Conservation (phyloP, 73 alveolate genomes). For the Uronychia binucleata region DNA sequence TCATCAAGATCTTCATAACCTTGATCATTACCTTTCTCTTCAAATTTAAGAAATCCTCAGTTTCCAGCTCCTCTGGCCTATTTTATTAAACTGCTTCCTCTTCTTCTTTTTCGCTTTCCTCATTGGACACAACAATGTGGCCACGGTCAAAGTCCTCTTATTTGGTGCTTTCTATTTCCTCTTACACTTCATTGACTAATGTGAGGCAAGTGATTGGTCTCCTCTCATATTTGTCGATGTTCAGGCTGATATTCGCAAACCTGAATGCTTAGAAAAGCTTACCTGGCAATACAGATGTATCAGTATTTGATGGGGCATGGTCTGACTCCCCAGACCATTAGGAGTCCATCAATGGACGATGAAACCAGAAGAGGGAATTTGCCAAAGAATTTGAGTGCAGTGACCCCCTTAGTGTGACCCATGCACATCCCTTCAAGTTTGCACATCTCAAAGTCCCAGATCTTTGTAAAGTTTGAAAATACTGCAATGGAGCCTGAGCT, state of each 20-base stretch:
- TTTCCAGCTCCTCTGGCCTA: no score
- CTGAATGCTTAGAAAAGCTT: conserved; percentile 20
- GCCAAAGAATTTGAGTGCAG: conserved; percentile 80
- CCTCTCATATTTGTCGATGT: not conserved
- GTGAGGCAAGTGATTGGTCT: not conserved
- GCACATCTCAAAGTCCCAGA: conserved; percentile 96
- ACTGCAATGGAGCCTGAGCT: conserved; percentile 78
- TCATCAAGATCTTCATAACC: not conserved
- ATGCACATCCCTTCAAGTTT: conserved; percentile 89
- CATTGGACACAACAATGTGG: no score
- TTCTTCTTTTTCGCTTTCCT: no score
- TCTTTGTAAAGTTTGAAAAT: no score
- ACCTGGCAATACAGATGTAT: conserved; percentile 51
- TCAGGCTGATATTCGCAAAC: not conserved
- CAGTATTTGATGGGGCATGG: conserved; percentile 45
- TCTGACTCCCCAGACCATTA: conserved; percentile 74
- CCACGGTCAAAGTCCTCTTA: no score
- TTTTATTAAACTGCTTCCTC: no score
- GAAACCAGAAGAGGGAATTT: conserved; percentile 89
- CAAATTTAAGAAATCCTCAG: no score
- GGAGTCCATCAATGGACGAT: conserved; percentile 72
- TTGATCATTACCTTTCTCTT: no score
- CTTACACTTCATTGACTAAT: no score
- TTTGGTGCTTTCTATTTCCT: no score
- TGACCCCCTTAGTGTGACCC: conserved; percentile 71